Evolutionary conservation across 768 basidiomycete species (phyloP), one percentile per base, ranked within the genome.

Genomic region (Amanita pallidorosea): DNA sequence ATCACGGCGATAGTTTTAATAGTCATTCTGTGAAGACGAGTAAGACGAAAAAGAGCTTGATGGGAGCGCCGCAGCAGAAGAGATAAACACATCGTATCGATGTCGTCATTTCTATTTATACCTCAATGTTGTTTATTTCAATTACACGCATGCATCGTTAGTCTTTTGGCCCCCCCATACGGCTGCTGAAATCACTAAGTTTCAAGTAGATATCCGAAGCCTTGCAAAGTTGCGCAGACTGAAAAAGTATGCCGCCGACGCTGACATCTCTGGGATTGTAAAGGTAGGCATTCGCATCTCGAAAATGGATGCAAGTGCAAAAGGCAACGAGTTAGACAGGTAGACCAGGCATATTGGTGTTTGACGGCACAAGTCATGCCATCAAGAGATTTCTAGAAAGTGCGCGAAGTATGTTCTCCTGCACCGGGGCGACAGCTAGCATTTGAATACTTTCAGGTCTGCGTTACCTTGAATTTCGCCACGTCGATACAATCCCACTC

Each of bases 1-100:
- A 83, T 72, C 36, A 85, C 81, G 45, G 79, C 72, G 44, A 81
- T 62, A 1, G 76, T 78, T 58, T 74, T 74, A 37, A 64, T 56
- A 33, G 75, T 66, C 76, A 76, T 80, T 55, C 45, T 68, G 49
- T 11, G 42, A 52, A 55, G 31, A 44, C 36, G 46, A 38, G 49
- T 9, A 56, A 53, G 25, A 50, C 41, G 45, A 47, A 22, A 41
- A n/a, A 31, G 44, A 12, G 20, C 47, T 27, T 18, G 33, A 2
- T 15, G 38, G n/a, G 18, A 17, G n/a, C n/a, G 37, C 27, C 27
- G 7, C 18, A 38, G 17, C n/a, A n/a, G n/a, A 18, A 33, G 25
- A 25, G 45, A 50, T 40, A 51, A 52, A 54, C 45, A 49, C 42
- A 40, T 43, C 11, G 40, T 31, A 49, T 40, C n/a, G 46, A 50